A percentile compares a stretch with the other conserved stretches of the same genome.
Conservation (phyloP, 2,329 filamentous ascomycete species). For the Coleophoma crateriformis region DNA sequence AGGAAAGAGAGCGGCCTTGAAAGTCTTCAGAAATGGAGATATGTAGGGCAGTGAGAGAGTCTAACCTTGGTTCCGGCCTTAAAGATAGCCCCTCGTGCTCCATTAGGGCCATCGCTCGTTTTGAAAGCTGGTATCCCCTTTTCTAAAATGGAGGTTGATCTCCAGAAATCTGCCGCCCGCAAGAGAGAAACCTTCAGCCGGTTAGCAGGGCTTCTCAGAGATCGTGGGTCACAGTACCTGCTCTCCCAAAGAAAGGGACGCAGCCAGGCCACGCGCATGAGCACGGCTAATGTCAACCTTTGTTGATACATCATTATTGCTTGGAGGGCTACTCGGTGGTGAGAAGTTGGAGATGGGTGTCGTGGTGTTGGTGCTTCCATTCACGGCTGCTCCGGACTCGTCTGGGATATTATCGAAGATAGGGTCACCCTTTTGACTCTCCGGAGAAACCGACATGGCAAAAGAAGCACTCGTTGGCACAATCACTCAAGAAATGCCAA, state of each 20-base stretch:
- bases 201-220: neutral
- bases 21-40: neutral
- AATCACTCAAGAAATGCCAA: too few relatives aligned
- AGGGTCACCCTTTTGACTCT: constrained; percentile 16
- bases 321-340: constrained; percentile 17
- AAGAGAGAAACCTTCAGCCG: constrained; percentile 46
- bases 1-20: constrained; percentile 68
- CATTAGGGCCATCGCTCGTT: constrained; percentile 65
- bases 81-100: constrained; percentile 62
- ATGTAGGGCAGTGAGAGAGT: neutral
- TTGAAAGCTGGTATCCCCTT: constrained; percentile 61
- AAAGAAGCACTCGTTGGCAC: neutral
- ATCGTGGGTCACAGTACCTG: constrained; percentile 15
- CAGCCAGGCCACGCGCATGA: constrained; percentile 18
- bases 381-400: constrained; percentile 17
- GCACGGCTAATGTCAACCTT: constrained; percentile 11
- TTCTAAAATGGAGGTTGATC: constrained; percentile 56
- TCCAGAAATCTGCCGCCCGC: constrained; percentile 64
- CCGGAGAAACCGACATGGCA: constrained; percentile 15
- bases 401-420: constrained; percentile 20
- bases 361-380: constrained; percentile 16
- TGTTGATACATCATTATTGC: constrained; percentile 10
- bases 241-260: constrained; percentile 24
- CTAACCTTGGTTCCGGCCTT: constrained; percentile 59
- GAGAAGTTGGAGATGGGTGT: constrained; percentile 20